Conservation (phyloP, 2,329 filamentous ascomycete species). For the Exophiala spinifera region DNA sequence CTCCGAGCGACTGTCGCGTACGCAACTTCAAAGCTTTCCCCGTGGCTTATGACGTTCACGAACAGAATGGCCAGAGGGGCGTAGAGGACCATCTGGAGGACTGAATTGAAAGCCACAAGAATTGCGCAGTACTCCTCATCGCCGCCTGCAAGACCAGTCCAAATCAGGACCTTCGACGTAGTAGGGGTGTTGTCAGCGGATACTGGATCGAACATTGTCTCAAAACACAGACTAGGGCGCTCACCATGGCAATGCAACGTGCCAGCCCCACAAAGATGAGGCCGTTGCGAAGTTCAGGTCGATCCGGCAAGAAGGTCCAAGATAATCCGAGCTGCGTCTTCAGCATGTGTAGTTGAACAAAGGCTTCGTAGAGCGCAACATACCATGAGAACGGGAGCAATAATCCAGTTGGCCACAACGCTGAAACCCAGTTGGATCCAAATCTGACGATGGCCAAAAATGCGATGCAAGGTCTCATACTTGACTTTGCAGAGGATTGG, state of each 20-base stretch:
- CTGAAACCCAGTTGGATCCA: slow-evolving; percentile 78
- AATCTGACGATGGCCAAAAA: slow-evolving; percentile 59
- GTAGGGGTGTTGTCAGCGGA: too few species aligned
- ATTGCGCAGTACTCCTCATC: slow-evolving; percentile 80
- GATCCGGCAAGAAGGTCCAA: slow-evolving; percentile 54
- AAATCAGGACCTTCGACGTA: slow-evolving; percentile 58
- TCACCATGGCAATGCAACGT: slow-evolving; percentile 82
- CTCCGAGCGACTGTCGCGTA: slow-evolving; percentile 72
- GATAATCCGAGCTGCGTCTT: slow-evolving; percentile 44
- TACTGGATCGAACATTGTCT: background rate
- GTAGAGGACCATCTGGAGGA: slow-evolving; percentile 72
- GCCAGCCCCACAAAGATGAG: slow-evolving; percentile 80
- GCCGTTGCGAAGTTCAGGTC: slow-evolving; percentile 54
- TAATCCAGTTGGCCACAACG: slow-evolving; percentile 74
- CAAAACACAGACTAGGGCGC: slow-evolving; percentile 18
- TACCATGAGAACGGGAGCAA: slow-evolving; percentile 80
- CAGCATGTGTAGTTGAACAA: background rate
- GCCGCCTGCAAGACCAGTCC: slow-evolving; percentile 73
- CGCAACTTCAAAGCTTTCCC: slow-evolving; percentile 35
- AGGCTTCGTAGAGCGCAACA: slow-evolving; percentile 14
- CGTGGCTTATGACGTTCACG: slow-evolving; percentile 64
- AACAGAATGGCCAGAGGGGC: slow-evolving; percentile 67
- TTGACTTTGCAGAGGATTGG: slow-evolving; percentile 84
- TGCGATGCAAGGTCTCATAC: slow-evolving; percentile 68
- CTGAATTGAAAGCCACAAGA: slow-evolving; percentile 69